phyloP scores from a whole-genome alignment of 108 stramenopile genomes.

The Craspedostauros australis region DNA sequence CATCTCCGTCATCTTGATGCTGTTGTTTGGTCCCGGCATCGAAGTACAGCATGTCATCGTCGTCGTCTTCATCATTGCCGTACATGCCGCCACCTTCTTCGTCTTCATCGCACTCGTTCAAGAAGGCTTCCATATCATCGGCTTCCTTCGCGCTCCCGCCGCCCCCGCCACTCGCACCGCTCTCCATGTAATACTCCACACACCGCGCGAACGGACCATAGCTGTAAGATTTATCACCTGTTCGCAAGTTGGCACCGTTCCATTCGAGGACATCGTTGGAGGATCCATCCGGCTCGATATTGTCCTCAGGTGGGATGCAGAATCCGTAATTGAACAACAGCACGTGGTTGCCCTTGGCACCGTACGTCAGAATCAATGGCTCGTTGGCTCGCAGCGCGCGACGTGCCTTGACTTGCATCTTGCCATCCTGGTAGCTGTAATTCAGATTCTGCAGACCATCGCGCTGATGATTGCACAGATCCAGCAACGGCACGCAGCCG shows the following conservation, averaged over 20 bases:
- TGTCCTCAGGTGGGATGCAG: constrained; percentile 43
- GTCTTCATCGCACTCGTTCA: constrained; percentile 23
- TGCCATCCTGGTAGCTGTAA: constrained; percentile 1
- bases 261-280: constrained; percentile 76
- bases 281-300: constrained; percentile 79
- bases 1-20: constrained; percentile 10
- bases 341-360: constrained; percentile 61
- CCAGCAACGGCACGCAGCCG: constrained; percentile 65
- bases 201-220: constrained; percentile 54
- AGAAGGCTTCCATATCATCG: constrained; percentile 29
- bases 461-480: constrained; percentile 72
- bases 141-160: neutral
- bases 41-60: constrained; percentile 1
- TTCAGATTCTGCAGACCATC: constrained; percentile 17
- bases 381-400: constrained; percentile 24
- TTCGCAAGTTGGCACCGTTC: constrained; percentile 16
- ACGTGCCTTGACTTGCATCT: constrained; percentile 9
- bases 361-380: constrained; percentile 63
- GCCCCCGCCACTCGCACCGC: neutral
- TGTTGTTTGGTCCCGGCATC: constrained; percentile 2
- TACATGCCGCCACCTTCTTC: constrained; percentile 8
- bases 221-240: constrained; percentile 73
- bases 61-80: constrained; percentile 7
- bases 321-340: constrained; percentile 76
- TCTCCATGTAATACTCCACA: constrained; percentile 33